A percentile compares a stretch with the other conserved stretches of the same genome.
These are phyloP conservation scores for Theobroma cacao DNA, from an alignment of 345 rosid species.

Conservation along the genomic window DNA sequence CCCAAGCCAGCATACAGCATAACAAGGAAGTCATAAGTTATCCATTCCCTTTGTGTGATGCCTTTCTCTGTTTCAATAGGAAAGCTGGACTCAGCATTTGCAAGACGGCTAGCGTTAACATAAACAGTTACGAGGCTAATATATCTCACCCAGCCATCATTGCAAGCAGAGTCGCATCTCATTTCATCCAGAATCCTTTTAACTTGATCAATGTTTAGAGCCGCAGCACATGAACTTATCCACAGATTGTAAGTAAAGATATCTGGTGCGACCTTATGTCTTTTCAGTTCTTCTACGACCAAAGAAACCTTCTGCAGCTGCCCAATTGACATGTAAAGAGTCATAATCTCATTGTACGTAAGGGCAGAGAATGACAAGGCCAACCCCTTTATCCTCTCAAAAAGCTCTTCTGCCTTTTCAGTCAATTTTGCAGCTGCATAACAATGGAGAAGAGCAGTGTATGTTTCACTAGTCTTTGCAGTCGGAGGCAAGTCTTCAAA, in stretches of 20 bases:
- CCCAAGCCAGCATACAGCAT: conserved; percentile 71
- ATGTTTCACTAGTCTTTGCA: conserved; percentile 72
- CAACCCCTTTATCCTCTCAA: conserved; percentile 48
- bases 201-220: conserved; percentile 50
- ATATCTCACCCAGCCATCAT: conserved; percentile 64
- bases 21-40: conserved; percentile 81
- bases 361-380: conserved; percentile 55
- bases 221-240: conserved; percentile 88
- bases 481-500: conserved; percentile 56
- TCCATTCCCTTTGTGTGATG: conserved; percentile 81
- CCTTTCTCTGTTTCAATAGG: conserved; percentile 62
- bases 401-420: conserved; percentile 66
- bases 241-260: conserved; percentile 85
- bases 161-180: conserved; percentile 40
- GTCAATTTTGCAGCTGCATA: conserved; percentile 59
- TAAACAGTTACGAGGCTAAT: conserved; percentile 51
- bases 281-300: conserved; percentile 56
- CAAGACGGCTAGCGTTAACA: conserved; percentile 48
- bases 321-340: conserved; percentile 86
- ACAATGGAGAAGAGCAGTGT: conserved; percentile 89
- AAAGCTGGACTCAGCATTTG: conserved; percentile 36
- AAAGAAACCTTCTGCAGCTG: conserved; percentile 69
- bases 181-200: conserved; percentile 68
- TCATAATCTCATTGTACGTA: conserved; percentile 91
- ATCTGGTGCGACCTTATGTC: conserved; percentile 57